Percentiles rank a stretch among this genome's conserved stretches.
These are phyloP conservation scores for Sporopachydermia quercuum DNA, from an alignment of 805 yeast genomes.

Conservation along the genomic window DNA sequence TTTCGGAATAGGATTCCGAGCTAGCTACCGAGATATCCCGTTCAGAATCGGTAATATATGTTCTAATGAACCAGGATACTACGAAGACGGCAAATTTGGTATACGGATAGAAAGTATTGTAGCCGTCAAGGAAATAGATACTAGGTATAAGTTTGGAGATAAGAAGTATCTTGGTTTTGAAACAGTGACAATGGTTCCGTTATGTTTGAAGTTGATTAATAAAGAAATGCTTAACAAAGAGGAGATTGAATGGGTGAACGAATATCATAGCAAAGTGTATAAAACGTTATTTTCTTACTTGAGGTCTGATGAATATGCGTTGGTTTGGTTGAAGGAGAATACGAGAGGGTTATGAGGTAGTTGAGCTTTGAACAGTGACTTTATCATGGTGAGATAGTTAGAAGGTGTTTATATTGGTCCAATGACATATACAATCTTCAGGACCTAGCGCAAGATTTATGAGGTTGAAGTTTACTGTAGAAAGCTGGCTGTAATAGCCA, in stretches of 20 bases:
- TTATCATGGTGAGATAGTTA: no score
- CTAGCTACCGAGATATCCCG: constrained; percentile 28
- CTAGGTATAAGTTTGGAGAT: constrained; percentile 18
- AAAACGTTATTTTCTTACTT: constrained; percentile 24
- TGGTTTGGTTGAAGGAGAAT: constrained; percentile 59
- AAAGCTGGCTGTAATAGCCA: no score
- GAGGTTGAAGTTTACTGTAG: no score
- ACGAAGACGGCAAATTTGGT: constrained; percentile 45
- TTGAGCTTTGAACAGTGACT: no score
- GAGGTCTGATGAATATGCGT: constrained; percentile 34
- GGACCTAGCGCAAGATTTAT: no score
- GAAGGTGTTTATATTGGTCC: no score
- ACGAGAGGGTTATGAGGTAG: constrained; percentile 33
- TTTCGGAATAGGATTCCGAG: constrained; percentile 43
- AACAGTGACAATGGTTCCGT: constrained; percentile 44
- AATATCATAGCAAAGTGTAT: constrained; percentile 34
- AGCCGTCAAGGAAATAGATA: constrained; percentile 32
- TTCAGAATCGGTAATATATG: constrained; percentile 39
- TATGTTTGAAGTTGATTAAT: constrained; percentile 36
- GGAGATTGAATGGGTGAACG: constrained; percentile 36
- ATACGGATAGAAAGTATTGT: constrained; percentile 29
- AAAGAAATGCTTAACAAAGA: constrained; percentile 24
- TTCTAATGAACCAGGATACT: constrained; percentile 51
- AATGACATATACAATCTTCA: no score
- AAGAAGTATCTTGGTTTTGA: constrained; percentile 34